A percentile compares a stretch with the other conserved stretches of the same genome.
phyloP scores from a whole-genome alignment of 2,329 filamentous ascomycete species.

The Stagonosporopsis rhizophila region DNA sequence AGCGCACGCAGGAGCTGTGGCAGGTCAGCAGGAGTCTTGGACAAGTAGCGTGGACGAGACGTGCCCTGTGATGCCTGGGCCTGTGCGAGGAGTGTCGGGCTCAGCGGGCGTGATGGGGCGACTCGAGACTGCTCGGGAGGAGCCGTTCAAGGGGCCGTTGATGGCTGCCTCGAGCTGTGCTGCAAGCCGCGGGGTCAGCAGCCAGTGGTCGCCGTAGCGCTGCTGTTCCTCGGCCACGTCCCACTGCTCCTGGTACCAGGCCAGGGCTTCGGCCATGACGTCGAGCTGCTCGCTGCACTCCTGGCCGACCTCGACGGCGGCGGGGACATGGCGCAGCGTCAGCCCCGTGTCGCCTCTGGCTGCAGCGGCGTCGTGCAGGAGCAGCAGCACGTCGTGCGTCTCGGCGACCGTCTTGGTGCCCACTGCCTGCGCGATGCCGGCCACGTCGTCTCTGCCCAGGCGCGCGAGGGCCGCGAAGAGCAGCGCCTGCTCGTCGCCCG shows the following conservation, averaged over 20 bases:
- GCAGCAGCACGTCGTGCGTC: conserved; percentile 71
- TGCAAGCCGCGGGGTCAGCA: conserved; percentile 60
- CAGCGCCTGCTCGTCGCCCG: conserved; percentile 69
- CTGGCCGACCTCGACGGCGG: conserved; percentile 74
- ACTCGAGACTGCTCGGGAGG: conserved; percentile 26
- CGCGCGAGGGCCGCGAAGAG: conserved; percentile 72
- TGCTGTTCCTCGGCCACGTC: conserved; percentile 67
- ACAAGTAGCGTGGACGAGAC: not conserved
- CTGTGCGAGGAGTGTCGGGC: conserved; percentile 10
- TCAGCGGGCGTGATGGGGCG: conserved; percentile 16
- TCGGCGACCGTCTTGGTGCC: conserved; percentile 77
- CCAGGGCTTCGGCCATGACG: conserved; percentile 69
- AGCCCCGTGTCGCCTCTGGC: conserved; percentile 46
- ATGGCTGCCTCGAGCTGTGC: conserved; percentile 43
- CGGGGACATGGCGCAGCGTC: conserved; percentile 66
- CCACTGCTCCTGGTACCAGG: conserved; percentile 67
- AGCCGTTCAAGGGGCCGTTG: conserved; percentile 15
- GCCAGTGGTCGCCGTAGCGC: conserved; percentile 70
- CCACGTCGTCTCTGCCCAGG: conserved; percentile 68
- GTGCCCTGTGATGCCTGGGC: conserved; percentile 22
- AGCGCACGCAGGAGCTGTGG: conserved; percentile 15
- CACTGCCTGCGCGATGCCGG: conserved; percentile 68
- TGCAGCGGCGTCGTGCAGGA: conserved; percentile 63
- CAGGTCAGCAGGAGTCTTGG: not conserved
- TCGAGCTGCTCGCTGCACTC: conserved; percentile 73